phyloP scores from a whole-genome alignment of 1,284 basidiomycete genomes.

The Fomitiporia mediterranea region DNA sequence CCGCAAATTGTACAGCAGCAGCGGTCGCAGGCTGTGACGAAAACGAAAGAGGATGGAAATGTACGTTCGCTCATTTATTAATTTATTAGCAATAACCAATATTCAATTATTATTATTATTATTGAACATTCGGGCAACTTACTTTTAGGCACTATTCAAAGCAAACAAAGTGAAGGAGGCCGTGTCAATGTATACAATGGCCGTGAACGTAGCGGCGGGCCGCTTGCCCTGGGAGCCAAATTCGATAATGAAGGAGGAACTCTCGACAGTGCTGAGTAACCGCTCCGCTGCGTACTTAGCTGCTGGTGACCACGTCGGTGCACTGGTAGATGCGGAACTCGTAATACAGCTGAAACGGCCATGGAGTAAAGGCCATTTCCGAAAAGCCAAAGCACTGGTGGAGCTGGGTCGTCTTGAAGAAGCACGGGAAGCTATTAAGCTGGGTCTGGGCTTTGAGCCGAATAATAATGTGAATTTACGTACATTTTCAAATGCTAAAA shows the following conservation, averaged over 20 bases:
- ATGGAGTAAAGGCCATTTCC: conserved; percentile 96
- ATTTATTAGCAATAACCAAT: too few relatives aligned
- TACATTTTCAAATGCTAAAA: neutral
- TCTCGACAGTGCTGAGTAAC: conserved; percentile 87
- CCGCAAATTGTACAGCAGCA: conserved; percentile 73
- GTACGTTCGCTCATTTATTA: conserved; percentile 37
- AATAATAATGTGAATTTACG: conserved; percentile 58
- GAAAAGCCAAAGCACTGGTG: conserved; percentile 84
- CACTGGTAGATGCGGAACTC: conserved; percentile 87
- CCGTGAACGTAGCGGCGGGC: conserved; percentile 76
- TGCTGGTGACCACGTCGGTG: conserved; percentile 72
- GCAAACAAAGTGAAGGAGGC: conserved; percentile 68
- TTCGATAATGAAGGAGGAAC: conserved; percentile 81
- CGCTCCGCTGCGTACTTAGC: conserved; percentile 84
- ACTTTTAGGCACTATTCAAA: conserved; percentile 76
- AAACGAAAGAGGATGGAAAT: conserved; percentile 88
- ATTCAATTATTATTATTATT: too few relatives aligned
- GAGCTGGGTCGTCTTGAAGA: conserved; percentile 71
- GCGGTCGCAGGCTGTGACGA: conserved; percentile 66
- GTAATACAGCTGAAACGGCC: conserved; percentile 81
- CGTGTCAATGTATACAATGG: conserved; percentile 80
- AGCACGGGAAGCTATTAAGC: conserved; percentile 75
- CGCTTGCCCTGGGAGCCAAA: conserved; percentile 90
- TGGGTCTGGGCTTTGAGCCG: conserved; percentile 89
- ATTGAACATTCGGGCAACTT: too few relatives aligned